Evolutionary conservation across 1,284 basidiomycete genomes (phyloP), one percentile per base, ranked within the genome.

Genomic region (Puccinia coronata): DNA sequence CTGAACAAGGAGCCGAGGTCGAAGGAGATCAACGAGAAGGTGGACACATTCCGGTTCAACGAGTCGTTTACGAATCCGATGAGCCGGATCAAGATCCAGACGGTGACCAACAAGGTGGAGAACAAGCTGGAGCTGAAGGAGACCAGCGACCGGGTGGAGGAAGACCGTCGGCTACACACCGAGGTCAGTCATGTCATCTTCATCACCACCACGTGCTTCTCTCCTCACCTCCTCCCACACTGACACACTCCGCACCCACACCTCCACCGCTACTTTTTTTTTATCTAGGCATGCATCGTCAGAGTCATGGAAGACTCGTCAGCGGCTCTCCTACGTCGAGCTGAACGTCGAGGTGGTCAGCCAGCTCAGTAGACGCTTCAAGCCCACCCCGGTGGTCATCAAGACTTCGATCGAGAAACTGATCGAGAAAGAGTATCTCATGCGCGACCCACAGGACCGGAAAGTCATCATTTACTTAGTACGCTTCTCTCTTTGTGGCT

Each of bases 271-370:
- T 72, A 16, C 12, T n/a, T 8, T 51, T 31, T 47, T 31, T 67
- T 31, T 14, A 3, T 8, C 18, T 83, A 97, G 94, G 96, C 96
- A 1, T 98, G 94, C 85, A 93, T 99, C 82, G 97, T 99, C 34
- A 91, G 97, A 55, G 92, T 98, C 53, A 99, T 99, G 97, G n/a
- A 99, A 99, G 88, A 92, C 95, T 85, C 88, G 96, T 82, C 98
- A 98, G 86, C 90, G 90, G 80, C 91, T 98, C 90, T 87, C 88
- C 8, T 95, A 98, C 86, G 94, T 92, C 82, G 95, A 96, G 82
- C 89, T 99, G 23, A 89, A 98, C 80, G 92, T 92, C 83, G 96
- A 99, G 87, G 94, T 95, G 36, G 93, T 94, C 53, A 90, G 91
- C 23, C 96, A 98, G 85, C 88, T 99, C 1, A 88, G 92, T 18